Percentiles rank a stretch among this genome's conserved stretches.
Evolutionary conservation across 345 rosid genomes (phyloP).

Genomic region (Cardamine chenopodiifolia): DNA sequence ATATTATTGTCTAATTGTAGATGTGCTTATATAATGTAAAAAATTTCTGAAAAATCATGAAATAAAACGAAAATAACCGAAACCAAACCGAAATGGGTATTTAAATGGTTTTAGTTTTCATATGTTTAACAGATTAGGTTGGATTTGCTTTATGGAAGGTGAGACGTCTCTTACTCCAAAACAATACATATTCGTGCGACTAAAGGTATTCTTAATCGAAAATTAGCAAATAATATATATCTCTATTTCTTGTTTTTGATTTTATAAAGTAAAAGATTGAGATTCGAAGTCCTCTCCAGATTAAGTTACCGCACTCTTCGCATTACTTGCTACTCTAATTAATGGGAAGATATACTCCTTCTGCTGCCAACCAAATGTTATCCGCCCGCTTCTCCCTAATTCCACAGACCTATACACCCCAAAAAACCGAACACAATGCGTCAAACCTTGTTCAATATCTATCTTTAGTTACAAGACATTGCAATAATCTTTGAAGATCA

Average conservation of each 20-base stretch:
- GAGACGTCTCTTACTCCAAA: background rate
- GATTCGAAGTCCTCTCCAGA: slow-evolving; percentile 12
- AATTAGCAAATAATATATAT: slow-evolving; percentile 25
- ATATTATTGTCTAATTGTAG: too few relatives aligned
- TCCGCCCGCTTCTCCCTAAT: slow-evolving; percentile 80
- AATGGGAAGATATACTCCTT: slow-evolving; percentile 91
- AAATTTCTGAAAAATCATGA: too few relatives aligned
- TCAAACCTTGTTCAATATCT: background rate
- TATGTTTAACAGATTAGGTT: background rate
- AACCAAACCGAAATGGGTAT: too few relatives aligned
- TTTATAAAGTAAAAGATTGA: slow-evolving; percentile 29
- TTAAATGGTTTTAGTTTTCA: too few relatives aligned
- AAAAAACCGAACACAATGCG: background rate
- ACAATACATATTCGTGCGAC: slow-evolving; percentile 28
- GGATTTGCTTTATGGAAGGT: background rate
- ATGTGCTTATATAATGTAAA: too few relatives aligned
- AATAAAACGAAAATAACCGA: too few relatives aligned
- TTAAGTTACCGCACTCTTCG: slow-evolving; percentile 18
- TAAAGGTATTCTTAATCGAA: slow-evolving; percentile 11
- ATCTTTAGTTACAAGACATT: background rate
- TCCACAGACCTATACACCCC: slow-evolving; percentile 68
- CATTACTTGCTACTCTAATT: slow-evolving; percentile 51
- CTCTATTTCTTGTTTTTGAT: slow-evolving; percentile 32
- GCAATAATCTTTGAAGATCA: background rate
- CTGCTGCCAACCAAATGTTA: slow-evolving; percentile 95